Conservation (phyloP, 75 land plant species). For the Pseudotsuga menziesii region DNA sequence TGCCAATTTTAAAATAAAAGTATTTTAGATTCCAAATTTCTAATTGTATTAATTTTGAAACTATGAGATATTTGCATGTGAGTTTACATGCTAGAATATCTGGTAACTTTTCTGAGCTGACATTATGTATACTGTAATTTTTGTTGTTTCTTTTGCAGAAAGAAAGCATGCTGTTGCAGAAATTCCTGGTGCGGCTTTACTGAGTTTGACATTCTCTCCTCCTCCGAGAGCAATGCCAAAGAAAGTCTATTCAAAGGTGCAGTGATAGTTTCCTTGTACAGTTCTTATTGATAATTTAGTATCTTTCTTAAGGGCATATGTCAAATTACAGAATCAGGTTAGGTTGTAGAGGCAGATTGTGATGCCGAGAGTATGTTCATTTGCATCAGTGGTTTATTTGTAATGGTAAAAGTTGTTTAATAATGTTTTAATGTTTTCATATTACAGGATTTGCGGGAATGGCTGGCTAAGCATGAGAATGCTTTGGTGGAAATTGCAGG, state of each 20-base stretch:
- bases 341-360: neutral
- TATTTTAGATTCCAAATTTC: too few species aligned
- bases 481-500: constrained; percentile 42
- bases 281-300: neutral
- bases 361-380: neutral
- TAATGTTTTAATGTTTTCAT: neutral
- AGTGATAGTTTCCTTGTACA: neutral
- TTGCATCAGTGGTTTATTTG: neutral
- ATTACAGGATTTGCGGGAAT: constrained; percentile 14
- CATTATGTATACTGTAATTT: neutral
- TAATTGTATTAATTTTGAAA: too few species aligned
- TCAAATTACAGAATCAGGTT: neutral
- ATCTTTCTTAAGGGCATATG: neutral
- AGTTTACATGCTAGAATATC: neutral
- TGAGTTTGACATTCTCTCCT: constrained; percentile 30
- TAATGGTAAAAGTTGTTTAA: neutral
- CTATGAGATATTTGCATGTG: too few species aligned
- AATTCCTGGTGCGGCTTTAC: constrained; percentile 58
- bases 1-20: too few species aligned
- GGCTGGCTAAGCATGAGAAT: constrained; percentile 33
- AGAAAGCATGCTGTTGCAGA: constrained; percentile 18
- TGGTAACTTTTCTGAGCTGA: neutral
- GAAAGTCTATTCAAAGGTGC: constrained; percentile 10
- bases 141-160: constrained; percentile 19
- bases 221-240: constrained; percentile 5